Evolutionary conservation across 441 rosid genomes (phyloP), one percentile per base, ranked within the genome.

Genomic region (Flueggea neowawraea): DNA sequence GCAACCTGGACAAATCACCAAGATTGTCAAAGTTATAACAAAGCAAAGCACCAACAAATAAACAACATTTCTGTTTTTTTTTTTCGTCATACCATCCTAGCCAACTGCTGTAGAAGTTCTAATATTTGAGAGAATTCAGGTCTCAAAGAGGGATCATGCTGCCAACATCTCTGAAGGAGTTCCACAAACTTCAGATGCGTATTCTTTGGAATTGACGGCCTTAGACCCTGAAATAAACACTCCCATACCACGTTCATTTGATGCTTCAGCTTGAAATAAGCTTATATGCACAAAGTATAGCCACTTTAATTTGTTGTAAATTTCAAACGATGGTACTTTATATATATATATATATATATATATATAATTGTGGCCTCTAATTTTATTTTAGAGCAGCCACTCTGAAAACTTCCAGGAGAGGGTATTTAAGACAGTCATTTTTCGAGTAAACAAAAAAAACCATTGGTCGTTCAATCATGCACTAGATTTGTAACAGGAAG

Each of bases 121-220:
- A 68, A 32, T 58, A 83, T 76, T 75, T 85, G 91, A 43, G 84
- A 75, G 74, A 88, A 85, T 56, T 85, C 91, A 10, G 95, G 91
- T 71, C 95, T 82, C 72, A 71, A 52, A 58, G 72, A 78, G 39
- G 95, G 86, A 32, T 80, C 84, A 16, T 58, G 79, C 63, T 83
- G 78, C 91, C 95, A 88, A 81, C 91, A 85, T 73, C 75, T 78
- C 64, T 75, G 70, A 50, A 88, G 80, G 72, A 88, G 75, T 63
- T 78, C 83, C 58, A 48, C 76, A 52, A 88, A 33, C 55, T 71
- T 64, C 4, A 75, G 85, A 80, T 80, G 86, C 43, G 86, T 74
- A 52, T 75, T 52, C 55, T 61, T 63, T 2, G 87, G 89, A 60
- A 88, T 83, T 6, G 71, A 60, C 51, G 95, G 95, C 76, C 95